phyloP scores from a whole-genome alignment of 306 rosid genomes.

The Cyclanthera cordifolia region DNA sequence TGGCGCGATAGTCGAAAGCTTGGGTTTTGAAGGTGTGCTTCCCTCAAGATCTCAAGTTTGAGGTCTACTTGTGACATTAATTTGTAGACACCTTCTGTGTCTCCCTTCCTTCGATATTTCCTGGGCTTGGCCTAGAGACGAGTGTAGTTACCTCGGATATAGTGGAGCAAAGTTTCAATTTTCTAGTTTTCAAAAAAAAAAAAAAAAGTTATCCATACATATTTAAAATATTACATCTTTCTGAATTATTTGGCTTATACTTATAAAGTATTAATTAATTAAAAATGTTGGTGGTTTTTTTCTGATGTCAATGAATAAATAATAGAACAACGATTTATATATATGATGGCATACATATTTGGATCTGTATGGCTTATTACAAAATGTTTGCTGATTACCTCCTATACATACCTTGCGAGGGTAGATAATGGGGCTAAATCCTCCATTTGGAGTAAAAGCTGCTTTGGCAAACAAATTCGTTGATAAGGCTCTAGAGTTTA shows the following conservation, averaged over 20 bases:
- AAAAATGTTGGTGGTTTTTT: neutral
- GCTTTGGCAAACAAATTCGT: conserved; percentile 64
- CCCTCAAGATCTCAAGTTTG: too few relatives aligned
- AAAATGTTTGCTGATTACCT: conserved; percentile 4
- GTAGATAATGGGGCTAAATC: conserved; percentile 92
- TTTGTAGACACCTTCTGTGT: too few relatives aligned
- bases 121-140: too few relatives aligned
- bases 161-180: too few relatives aligned
- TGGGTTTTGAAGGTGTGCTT: too few relatives aligned
- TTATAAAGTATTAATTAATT: neutral
- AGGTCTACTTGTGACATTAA: too few relatives aligned
- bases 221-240: neutral
- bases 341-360: neutral
- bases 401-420: neutral
- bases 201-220: too few relatives aligned
- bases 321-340: neutral
- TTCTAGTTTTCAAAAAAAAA: too few relatives aligned
- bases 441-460: conserved; percentile 80
- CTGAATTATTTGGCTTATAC: neutral
- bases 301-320: neutral
- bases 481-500: conserved; percentile 69
- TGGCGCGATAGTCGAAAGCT: too few relatives aligned
- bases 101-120: too few relatives aligned
- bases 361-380: neutral
- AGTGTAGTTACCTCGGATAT: too few relatives aligned